Percentiles rank a stretch among this genome's conserved stretches.
These are phyloP conservation scores for Pythium vanterpoolii DNA, from an alignment of 352 stramenopile genomes.

Conservation along the genomic window DNA sequence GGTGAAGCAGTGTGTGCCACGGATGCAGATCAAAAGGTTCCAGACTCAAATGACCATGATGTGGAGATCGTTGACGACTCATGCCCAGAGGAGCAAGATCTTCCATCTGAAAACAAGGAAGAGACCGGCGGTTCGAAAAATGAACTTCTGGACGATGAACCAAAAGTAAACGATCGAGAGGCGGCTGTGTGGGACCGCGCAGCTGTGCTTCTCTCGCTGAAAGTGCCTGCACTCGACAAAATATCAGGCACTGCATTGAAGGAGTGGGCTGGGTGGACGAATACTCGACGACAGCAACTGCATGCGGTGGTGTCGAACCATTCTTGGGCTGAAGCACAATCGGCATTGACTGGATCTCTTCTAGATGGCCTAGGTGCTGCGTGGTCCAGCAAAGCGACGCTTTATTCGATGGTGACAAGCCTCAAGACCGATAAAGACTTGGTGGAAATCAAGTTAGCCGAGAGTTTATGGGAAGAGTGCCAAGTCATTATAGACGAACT, in stretches of 20 bases:
- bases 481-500: slow-evolving; percentile 7
- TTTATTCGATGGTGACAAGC: neutral
- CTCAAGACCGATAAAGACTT: neutral
- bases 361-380: neutral
- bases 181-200: slow-evolving; percentile 2
- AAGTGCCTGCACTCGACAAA: neutral
- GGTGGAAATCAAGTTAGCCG: neutral
- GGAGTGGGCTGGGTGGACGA: neutral
- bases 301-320: neutral
- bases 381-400: neutral
- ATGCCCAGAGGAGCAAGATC: neutral
- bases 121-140: neutral
- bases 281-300: neutral
- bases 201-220: neutral
- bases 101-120: neutral
- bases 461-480: slow-evolving; percentile 12
- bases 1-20: neutral
- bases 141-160: neutral
- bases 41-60: neutral
- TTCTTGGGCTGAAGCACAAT: slow-evolving; percentile 1
- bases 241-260: neutral
- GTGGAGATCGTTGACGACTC: neutral
- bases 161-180: neutral
- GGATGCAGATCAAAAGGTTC: neutral
- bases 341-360: slow-evolving; percentile 3